Evolutionary conservation across 768 basidiomycete genomes (phyloP).

Genomic region (Cystobasidium tubakii): DNA sequence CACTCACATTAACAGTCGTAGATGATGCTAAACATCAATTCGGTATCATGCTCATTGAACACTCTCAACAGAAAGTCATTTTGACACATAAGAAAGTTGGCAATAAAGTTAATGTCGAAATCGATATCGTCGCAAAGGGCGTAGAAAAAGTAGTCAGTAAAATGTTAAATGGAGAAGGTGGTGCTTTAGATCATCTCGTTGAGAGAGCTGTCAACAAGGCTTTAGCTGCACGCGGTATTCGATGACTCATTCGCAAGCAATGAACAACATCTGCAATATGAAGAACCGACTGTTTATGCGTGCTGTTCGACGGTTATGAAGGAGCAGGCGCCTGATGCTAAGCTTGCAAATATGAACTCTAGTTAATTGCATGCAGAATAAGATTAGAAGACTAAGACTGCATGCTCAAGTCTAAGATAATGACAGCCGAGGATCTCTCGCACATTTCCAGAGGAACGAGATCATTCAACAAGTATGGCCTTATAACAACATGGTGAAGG

Average conservation of each 20-base stretch:
- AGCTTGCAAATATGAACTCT: neutral
- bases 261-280: neutral
- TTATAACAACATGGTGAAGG: no score
- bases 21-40: constrained; percentile 58
- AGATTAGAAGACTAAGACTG: no score
- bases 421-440: no score
- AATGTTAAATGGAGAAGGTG: constrained; percentile 42
- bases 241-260: neutral
- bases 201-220: constrained; percentile 45
- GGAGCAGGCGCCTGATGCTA: no score
- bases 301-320: no score
- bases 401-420: no score
- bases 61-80: constrained; percentile 83
- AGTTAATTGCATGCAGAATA: no score
- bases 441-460: no score
- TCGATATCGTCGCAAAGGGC: constrained; percentile 89
- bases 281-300: no score
- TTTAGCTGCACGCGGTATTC: constrained; percentile 32
- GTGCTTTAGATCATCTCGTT: constrained; percentile 45
- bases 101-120: constrained; percentile 85
- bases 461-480: no score
- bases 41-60: constrained; percentile 88
- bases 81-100: constrained; percentile 69
- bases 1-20: constrained; percentile 80
- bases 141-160: constrained; percentile 70